Conservation (phyloP, 2,329 filamentous ascomycete species). For the Beauveria sp. region DNA sequence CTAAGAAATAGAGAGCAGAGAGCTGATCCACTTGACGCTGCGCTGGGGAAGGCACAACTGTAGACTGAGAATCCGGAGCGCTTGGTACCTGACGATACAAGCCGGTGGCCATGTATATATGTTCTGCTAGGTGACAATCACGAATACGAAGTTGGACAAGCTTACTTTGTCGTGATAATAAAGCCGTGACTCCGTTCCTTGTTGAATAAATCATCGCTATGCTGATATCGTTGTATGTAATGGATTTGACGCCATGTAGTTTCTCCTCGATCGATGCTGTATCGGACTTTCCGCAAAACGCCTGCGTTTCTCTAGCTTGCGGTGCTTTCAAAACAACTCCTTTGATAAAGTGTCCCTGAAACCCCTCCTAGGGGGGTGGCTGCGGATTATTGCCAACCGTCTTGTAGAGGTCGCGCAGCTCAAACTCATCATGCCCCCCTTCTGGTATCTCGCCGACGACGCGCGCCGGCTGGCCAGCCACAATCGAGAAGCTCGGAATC, state of each 20-base stretch:
- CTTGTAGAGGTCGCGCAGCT: conserved; percentile 57
- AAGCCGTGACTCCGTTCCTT: not conserved
- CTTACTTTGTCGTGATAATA: not conserved
- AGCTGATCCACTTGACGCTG: not conserved
- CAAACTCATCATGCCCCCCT: conserved; percentile 57
- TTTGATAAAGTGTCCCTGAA: too few species aligned
- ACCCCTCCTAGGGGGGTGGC: conserved; percentile 9
- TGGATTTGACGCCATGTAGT: too few species aligned
- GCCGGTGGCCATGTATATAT: not conserved
- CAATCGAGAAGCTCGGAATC: conserved; percentile 83
- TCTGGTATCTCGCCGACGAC: conserved; percentile 77
- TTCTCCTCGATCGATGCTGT: not conserved
- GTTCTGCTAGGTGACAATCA: not conserved
- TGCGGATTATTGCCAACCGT: conserved; percentile 52
- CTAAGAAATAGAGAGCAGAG: conserved; percentile 7
- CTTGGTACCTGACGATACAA: not conserved
- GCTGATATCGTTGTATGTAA: conserved; percentile 3
- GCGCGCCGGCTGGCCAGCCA: conserved; percentile 73
- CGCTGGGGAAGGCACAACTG: too few species aligned
- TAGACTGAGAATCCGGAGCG: too few species aligned
- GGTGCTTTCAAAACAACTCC: too few species aligned
- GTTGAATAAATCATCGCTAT: conserved; percentile 8
- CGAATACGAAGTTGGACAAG: not conserved
- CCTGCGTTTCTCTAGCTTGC: not conserved
- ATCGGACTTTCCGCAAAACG: not conserved